Evolutionary conservation across 2,329 filamentous ascomycete genomes (phyloP), one percentile per base, ranked within the genome.

Genomic region (Tolypocladium tundrense): DNA sequence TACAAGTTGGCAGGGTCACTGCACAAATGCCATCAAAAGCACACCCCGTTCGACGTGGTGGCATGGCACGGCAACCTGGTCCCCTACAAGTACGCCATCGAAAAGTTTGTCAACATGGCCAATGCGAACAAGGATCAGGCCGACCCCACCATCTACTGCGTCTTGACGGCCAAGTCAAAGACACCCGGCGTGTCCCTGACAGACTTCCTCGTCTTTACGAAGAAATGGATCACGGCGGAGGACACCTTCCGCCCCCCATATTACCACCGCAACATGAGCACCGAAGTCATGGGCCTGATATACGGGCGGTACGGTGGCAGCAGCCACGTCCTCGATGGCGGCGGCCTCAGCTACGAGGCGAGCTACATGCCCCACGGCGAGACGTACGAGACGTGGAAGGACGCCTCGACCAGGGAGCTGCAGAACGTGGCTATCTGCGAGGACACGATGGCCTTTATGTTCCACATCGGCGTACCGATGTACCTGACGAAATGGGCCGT

Each of bases 61-160:
- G 86, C 84, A 2, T 88, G 86, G 86, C 85, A 88, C 63, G 86
- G 86, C n/a, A 84, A 82, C 55, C 87, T 87, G 64, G 83, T 83
- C 57, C 80, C 79, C 0, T 82, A 77, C 69, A 82, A 82, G 67
- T 83, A 83, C 65, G 79, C 79, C 55, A 66, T 83, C 4, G 79
- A 77, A 9, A 80, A 79, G 58, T 72, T 86, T 75, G 67, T 87
- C 77, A 79, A 79, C 71, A 70, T 82, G 69, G 84, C 81, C 55
- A 78, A 75, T 60, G 79, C 83, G 55, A 80, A 77, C 9, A 80
- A 78, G 63, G 85, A 88, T 66, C 86, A 88, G 61, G 83, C 83
- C 3, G 86, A 88, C 62, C 86, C 86, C 0, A 82, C 79, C 11
- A 82, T 88, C 63, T 88, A 82, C 70, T 84, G 81, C 3, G 85